Evolutionary conservation across 2,329 filamentous ascomycete species (phyloP), one percentile per base, ranked within the genome.

Genomic region (Penicillium brasilianum): DNA sequence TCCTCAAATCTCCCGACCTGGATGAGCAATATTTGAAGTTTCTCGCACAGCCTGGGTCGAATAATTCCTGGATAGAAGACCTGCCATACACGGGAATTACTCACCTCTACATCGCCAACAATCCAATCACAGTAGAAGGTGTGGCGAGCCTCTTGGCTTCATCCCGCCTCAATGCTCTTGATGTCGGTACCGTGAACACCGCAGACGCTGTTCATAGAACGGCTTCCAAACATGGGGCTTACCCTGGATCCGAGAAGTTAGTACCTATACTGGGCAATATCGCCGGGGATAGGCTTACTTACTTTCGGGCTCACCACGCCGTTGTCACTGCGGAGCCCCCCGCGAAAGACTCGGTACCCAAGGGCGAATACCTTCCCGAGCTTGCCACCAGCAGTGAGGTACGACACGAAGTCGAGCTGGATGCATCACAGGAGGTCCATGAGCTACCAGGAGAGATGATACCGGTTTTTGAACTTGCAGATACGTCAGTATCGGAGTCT

Each of bases 101-200:
- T 0, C 86, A 88, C 73, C 74, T 88, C 2, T 87, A 86, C 66
- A 79, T 88, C 14, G 80, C 85, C 3, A 80, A 81, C 8, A 88
- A 88, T 59, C 67, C 75, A 3, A 70, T 88, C 5, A 86, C 84
- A 1, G 80, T 85, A 0, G 84, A 87, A 69, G 85, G 84, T 0
- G 74, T 85, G 6, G 83, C 82, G 3, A 82, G 80, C 16, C 74
- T 88, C 5, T 67, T 87, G 11, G 74, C 80, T 52, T 84, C 84
- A 8, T 77, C 75, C 55, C 77, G 81, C 34, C 73, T 88, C 9
- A 80, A 85, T 65, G 82, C 85, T 2, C 75, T 88, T 2, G 86
- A 88, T 72, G 77, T 80, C 34, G 85, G 85, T 0, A 81, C 78
- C 2, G 75, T 86, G 22, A 73, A 78, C 66, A 74, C 73, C 16